Conservation (phyloP, 768 basidiomycete genomes). For the Filobasidium wieringae region DNA sequence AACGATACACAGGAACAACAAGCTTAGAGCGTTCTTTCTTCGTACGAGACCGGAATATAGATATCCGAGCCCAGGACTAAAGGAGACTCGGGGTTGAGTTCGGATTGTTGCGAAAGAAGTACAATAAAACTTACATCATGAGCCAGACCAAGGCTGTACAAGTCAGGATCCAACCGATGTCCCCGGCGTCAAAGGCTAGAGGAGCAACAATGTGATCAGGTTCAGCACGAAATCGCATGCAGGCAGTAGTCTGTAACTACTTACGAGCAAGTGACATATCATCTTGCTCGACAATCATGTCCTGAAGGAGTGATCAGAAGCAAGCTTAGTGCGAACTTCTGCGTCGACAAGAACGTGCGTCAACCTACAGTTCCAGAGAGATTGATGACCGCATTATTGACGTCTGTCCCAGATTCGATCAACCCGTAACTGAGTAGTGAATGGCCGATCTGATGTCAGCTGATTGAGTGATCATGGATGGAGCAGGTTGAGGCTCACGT, state of each 20-base stretch:
- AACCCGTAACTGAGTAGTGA: conserved; percentile 4
- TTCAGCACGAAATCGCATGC: not conserved
- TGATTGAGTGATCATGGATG: not conserved
- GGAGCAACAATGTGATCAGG: not conserved
- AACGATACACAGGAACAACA: conserved; percentile 72
- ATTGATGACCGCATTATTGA: conserved; percentile 11
- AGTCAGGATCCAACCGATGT: conserved; percentile 58
- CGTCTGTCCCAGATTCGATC: not conserved
- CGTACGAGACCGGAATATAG: conserved; percentile 75
- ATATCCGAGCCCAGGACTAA: conserved; percentile 30
- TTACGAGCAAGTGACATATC: conserved; percentile 12
- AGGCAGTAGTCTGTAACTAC: not conserved
- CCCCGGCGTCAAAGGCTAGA: conserved; percentile 45
- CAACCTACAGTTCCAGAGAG: conserved; percentile 3
- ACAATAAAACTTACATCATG: conserved; percentile 81
- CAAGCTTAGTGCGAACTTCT: not conserved
- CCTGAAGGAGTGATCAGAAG: not conserved
- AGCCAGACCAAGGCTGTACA: conserved; percentile 72
- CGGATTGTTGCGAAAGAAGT: too few relatives aligned
- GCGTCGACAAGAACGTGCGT: not conserved
- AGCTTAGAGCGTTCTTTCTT: conserved; percentile 83
- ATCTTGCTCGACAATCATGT: conserved; percentile 14
- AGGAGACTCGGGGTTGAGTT: not conserved
- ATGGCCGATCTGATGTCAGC: not conserved
- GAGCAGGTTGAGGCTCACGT: conserved; percentile 2